phyloP scores from a whole-genome alignment of 2,329 filamentous ascomycete species.

The Aureobasidium vineae region DNA sequence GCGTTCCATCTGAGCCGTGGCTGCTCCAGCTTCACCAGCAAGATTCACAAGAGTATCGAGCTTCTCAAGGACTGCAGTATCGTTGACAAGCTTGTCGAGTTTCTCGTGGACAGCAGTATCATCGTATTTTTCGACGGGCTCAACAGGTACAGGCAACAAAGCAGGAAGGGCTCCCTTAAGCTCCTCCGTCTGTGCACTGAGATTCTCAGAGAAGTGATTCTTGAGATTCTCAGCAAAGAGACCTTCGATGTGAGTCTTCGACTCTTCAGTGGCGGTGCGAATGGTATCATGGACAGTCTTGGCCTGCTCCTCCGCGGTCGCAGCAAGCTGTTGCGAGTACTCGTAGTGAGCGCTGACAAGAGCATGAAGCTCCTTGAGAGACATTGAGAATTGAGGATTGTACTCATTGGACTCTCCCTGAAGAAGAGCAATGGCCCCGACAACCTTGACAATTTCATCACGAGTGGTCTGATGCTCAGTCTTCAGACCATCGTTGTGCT shows the following conservation, averaged over 20 bases:
- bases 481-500: conserved; percentile 70
- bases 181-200: conserved; percentile 25
- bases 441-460: conserved; percentile 72
- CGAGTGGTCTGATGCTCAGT: conserved; percentile 79
- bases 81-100: conserved; percentile 47
- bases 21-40: conserved; percentile 64
- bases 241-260: conserved; percentile 45
- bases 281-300: conserved; percentile 46
- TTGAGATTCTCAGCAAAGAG: conserved; percentile 33
- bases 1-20: conserved; percentile 72
- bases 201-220: conserved; percentile 28
- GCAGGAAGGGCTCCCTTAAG: conserved; percentile 37
- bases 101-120: conserved; percentile 61
- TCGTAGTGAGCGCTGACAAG: conserved; percentile 86
- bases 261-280: conserved; percentile 45
- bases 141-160: conserved; percentile 44
- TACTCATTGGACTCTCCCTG: conserved; percentile 77
- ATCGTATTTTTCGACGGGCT: conserved; percentile 62
- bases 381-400: conserved; percentile 83
- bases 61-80: conserved; percentile 41
- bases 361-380: conserved; percentile 79
- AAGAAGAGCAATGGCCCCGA: conserved; percentile 69
- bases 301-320: conserved; percentile 40
- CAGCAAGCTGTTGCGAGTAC: conserved; percentile 65
- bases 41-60: conserved; percentile 59